phyloP scores from a whole-genome alignment of 2,329 filamentous ascomycete genomes.

The Microdochium paspali region DNA sequence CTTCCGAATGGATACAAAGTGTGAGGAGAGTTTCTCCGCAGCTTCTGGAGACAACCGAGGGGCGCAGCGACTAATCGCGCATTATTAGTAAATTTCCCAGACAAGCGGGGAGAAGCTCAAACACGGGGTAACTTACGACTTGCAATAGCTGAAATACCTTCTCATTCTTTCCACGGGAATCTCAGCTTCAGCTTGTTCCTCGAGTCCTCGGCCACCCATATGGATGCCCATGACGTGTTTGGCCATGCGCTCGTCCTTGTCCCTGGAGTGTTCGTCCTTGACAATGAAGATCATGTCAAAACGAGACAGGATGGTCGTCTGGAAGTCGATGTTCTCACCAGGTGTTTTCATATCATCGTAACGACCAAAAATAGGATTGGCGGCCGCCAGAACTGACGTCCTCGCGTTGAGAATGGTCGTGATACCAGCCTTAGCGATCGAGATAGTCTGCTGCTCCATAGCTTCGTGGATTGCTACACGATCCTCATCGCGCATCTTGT shows the following conservation, averaged over 20 bases:
- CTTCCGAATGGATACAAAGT: constrained; percentile 92
- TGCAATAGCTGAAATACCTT: constrained; percentile 94
- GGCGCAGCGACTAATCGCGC: constrained; percentile 64
- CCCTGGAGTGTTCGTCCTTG: constrained; percentile 83
- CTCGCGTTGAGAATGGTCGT: constrained; percentile 95
- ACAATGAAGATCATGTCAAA: constrained; percentile 99
- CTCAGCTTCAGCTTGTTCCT: constrained; percentile 77
- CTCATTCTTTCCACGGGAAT: constrained; percentile 96
- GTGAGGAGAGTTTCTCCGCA: constrained; percentile 89
- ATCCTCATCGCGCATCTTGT: constrained; percentile 99
- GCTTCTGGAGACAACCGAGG: constrained; percentile 84
- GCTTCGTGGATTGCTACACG: constrained; percentile 97
- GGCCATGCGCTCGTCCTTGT: constrained; percentile 85
- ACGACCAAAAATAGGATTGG: constrained; percentile 93
- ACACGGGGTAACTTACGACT: constrained; percentile 66
- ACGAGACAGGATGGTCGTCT: constrained; percentile 94
- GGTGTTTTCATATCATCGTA: constrained; percentile 98
- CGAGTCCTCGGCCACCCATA: constrained; percentile 77
- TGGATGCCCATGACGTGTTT: constrained; percentile 97
- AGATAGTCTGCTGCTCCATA: constrained; percentile 99
- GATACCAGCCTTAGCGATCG: constrained; percentile 96
- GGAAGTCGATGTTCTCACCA: constrained; percentile 98
- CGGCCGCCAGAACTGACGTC: constrained; percentile 89
- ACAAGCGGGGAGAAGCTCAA: too few relatives aligned
- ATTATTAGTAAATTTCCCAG: constrained; percentile 24